These are phyloP conservation scores for Penicillium cosmopolitanum DNA, from an alignment of 495 filamentous ascomycete genomes.

Conservation along the genomic window DNA sequence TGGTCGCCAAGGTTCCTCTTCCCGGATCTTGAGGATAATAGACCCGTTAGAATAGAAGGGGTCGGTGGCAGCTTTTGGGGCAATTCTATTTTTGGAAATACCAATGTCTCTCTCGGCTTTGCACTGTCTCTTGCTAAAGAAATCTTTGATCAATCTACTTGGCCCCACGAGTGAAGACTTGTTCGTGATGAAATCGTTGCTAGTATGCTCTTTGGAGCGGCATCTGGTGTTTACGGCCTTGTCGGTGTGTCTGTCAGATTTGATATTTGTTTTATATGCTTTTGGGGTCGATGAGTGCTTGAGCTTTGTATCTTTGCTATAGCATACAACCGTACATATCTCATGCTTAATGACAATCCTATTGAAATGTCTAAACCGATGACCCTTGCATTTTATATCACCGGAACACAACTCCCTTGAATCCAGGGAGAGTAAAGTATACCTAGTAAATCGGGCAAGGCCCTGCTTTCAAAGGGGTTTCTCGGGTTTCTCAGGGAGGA, in stretches of 20 bases:
- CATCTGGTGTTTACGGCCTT: background rate
- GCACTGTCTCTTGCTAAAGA: background rate
- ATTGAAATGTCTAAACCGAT: background rate
- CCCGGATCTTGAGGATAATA: background rate
- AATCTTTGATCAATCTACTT: background rate
- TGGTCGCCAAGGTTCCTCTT: constrained; percentile 1
- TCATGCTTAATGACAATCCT: constrained; percentile 6
- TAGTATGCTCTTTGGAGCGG: background rate
- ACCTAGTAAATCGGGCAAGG: no score
- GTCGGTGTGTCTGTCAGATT: background rate
- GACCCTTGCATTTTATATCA: background rate
- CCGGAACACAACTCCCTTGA: background rate
- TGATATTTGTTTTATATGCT: background rate
- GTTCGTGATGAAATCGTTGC: background rate
- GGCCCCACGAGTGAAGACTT: background rate
- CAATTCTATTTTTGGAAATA: no score
- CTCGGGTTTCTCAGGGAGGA: no score
- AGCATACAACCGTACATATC: constrained; percentile 5
- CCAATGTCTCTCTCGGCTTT: background rate
- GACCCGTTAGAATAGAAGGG: background rate
- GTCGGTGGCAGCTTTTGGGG: no score
- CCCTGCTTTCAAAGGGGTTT: background rate
- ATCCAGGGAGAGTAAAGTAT: background rate
- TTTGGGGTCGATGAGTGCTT: constrained; percentile 1
- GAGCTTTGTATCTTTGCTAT: constrained; percentile 3